Evolutionary conservation across 2,329 filamentous ascomycete species (phyloP).

Genomic region (Fusarium compactum): DNA sequence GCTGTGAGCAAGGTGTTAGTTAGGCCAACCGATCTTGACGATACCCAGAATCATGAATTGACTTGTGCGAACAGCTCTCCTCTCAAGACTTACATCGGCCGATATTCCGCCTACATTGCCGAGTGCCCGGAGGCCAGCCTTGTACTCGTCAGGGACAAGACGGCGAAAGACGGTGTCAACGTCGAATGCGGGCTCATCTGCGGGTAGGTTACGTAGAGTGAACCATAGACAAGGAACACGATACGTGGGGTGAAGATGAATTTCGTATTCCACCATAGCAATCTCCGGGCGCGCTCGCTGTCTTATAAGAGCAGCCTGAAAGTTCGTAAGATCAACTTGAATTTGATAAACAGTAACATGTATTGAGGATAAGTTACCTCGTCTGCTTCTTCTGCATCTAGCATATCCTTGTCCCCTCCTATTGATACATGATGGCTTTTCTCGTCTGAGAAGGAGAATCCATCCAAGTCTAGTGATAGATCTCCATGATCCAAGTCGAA

Average conservation of each 20-base stretch:
- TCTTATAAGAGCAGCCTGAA: conserved; percentile 57
- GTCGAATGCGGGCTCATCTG: conserved; percentile 67
- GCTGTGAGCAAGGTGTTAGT: conserved; percentile 65
- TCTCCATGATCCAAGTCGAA: conserved; percentile 58
- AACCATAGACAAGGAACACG: conserved; percentile 83
- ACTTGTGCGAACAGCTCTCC: conserved; percentile 47
- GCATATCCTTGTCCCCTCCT: conserved; percentile 60
- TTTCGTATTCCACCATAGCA: conserved; percentile 75
- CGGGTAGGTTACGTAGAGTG: conserved; percentile 69
- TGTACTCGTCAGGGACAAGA: conserved; percentile 76
- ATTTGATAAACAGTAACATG: conserved; percentile 9
- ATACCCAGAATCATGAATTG: conserved; percentile 49
- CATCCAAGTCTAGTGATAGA: conserved; percentile 60
- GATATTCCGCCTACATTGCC: conserved; percentile 80
- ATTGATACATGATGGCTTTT: conserved; percentile 36
- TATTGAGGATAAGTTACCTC: conserved; percentile 55
- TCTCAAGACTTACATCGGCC: conserved; percentile 72
- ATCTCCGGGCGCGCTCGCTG: conserved; percentile 50
- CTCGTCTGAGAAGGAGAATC: conserved; percentile 58
- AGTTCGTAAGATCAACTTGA: conserved; percentile 38
- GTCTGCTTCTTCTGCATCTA: conserved; percentile 64
- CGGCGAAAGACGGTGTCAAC: conserved; percentile 78
- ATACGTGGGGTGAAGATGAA: conserved; percentile 81
- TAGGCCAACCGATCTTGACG: conserved; percentile 50
- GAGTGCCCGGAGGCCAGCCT: conserved; percentile 67